These are phyloP conservation scores for Globisporangium viniferum DNA, from an alignment of 352 stramenopile genomes.

Conservation along the genomic window DNA sequence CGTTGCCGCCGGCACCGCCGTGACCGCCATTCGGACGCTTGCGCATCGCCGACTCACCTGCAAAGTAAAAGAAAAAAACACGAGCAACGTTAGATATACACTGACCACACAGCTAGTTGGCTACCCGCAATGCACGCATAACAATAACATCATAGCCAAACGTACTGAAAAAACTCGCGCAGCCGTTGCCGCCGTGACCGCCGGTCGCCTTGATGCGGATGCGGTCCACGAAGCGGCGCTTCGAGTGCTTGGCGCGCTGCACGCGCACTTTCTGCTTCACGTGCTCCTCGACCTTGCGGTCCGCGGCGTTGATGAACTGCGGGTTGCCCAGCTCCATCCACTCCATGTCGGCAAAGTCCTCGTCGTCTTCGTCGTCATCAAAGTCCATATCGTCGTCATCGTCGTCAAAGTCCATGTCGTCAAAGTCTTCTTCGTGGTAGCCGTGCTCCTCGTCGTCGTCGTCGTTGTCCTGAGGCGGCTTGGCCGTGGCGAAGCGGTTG, in stretches of 20 bases:
- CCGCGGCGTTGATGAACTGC: slow-evolving; percentile 19
- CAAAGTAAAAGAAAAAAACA: background rate
- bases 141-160: background rate
- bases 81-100: background rate
- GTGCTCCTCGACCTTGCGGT: slow-evolving; percentile 67
- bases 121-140: background rate
- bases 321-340: slow-evolving; percentile 15
- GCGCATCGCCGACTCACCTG: slow-evolving; percentile 58
- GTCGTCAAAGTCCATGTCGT: slow-evolving; percentile 38
- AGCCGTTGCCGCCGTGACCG: slow-evolving; percentile 86
- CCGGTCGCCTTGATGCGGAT: slow-evolving; percentile 88
- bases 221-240: slow-evolving; percentile 88
- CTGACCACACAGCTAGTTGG: background rate
- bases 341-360: slow-evolving; percentile 15
- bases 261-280: slow-evolving; percentile 87
- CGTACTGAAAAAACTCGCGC: slow-evolving; percentile 81
- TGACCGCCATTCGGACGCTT: slow-evolving; percentile 84
- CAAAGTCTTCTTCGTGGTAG: slow-evolving; percentile 42
- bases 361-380: slow-evolving; percentile 19
- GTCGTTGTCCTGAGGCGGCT: slow-evolving; percentile 2
- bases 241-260: slow-evolving; percentile 80
- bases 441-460: slow-evolving; percentile 32
- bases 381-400: slow-evolving; percentile 23
- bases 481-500: slow-evolving; percentile 13
- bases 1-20: slow-evolving; percentile 77